Base-by-base conservation (phyloP, 306 rosid species). In the Fragaria vesca region DNA sequence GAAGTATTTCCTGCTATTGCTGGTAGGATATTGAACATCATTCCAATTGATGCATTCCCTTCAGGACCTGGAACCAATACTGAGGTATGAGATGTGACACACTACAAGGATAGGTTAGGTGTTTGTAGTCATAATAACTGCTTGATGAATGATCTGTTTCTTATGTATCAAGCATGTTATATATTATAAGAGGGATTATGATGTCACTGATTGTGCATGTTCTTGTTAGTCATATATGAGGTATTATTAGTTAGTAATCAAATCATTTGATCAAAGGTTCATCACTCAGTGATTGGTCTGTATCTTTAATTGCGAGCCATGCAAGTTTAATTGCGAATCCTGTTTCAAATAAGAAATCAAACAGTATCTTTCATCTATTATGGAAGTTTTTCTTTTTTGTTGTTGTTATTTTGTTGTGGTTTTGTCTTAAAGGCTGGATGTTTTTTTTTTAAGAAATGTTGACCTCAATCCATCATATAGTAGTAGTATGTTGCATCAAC, bases 61-160 rank as follows among this genome's bases (percentile, higher is more conserved):
- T 93, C 90, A 12, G 91, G 93, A 79, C 90, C 93, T 76, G 97
- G 88, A 85, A 86, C 97, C 79, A 85, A 89, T 76, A 91, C 90
- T 6, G 99, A 95, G 97, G 99, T 95, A 85, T 71, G 83, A 21
- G 76, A 50, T 66, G 51, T 73, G 70, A 46, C 21, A 50, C 45
- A 48, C 46, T 66, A 18, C 47, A 17, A 38, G 8, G 47, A 36
- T 66, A n/a, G 63, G 8, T 62, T 66, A 60, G 15, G 52, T 73
- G 66, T 30, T 71, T 72, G 66, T 78, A 32, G 21, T 77, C 58
- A 28, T 63, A 51, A 26, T 55, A 46, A 38, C 55, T 81, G 78
- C 55, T 72, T 57, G 58, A 74, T 36, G 46, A 58, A 73, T 57
- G 36, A 73, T 32, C 67, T 40, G 68, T 57, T 57, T 36, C 66